Evolutionary conservation across 2,329 filamentous ascomycete species (phyloP), one percentile per base, ranked within the genome.

Genomic region (Helminthosporium solani): DNA sequence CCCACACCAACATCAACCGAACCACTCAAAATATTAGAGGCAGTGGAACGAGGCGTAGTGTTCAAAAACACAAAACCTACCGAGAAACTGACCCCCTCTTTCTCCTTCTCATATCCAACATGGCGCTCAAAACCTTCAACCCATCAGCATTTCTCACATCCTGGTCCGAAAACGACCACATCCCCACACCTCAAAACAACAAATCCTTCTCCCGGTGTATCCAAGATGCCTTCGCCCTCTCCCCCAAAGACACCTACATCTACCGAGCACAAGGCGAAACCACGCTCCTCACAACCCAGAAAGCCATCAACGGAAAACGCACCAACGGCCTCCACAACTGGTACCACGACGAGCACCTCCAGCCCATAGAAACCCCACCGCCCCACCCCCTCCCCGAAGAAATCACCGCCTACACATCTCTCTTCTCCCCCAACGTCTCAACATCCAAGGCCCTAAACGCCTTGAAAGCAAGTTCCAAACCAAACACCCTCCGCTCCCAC

Each of bases 381-480:
- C 50, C 56, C 1, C 46, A 63, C 36, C 63, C 62, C 7, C 50
- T 54, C 0, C 34, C 45, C 7, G 56, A 76, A 43, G 87, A 90
- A 58, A 78, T 86, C 46, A 75, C 78, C 34, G 80, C 85, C 15
- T 90, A 90, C 72, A 78, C 81, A 30, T 73, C 79, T 38, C 76
- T 90, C 60, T 90, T 89, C 73, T 74, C 73, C 25, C 77, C 85
- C 1, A 71, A 76, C 1, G 83, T 82, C 3, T 74, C 75, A 11
- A 85, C 84, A 2, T 58, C 76, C 4, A 82, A 84, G 46, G 79
- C 85, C 9, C 75, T 90, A 12, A 85, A 76, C 50, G 79, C 78
- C 39, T 79, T 88, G 58, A 70, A 70, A 38, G 76, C 84, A 50
- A 88, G 88, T 63, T 85, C 87, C 31, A 82, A 81, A 66, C 79